Conservation (phyloP, 495 filamentous ascomycete genomes). For the Penicillium atrosanguineum region DNA sequence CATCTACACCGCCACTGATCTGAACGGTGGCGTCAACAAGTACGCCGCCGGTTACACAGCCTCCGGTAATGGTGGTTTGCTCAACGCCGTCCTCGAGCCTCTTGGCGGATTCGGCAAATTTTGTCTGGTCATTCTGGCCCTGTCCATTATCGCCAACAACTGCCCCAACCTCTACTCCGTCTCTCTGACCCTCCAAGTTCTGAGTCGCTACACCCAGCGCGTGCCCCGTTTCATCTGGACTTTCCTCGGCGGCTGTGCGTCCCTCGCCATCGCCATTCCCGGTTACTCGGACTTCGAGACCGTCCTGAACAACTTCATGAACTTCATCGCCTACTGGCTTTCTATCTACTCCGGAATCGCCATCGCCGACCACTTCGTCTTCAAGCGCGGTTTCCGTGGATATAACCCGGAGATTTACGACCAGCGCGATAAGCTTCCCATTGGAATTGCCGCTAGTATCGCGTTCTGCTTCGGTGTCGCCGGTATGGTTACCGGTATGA, state of each 20-base stretch:
- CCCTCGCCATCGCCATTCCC: constrained; percentile 74
- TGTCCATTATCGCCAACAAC: constrained; percentile 81
- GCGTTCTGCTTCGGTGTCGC: constrained; percentile 68
- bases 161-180: constrained; percentile 90
- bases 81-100: constrained; percentile 63
- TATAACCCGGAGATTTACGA: constrained; percentile 64
- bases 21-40: constrained; percentile 47
- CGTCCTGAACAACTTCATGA: constrained; percentile 76
- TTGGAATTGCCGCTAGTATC: constrained; percentile 65
- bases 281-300: constrained; percentile 71
- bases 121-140: constrained; percentile 75
- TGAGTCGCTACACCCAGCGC: constrained; percentile 60
- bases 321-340: constrained; percentile 80
- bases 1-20: constrained; percentile 59
- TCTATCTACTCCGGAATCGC: constrained; percentile 76
- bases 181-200: constrained; percentile 68
- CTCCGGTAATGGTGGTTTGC: constrained; percentile 68
- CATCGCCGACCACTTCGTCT: constrained; percentile 74
- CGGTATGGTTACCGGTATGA: constrained; percentile 77
- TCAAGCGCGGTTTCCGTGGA: constrained; percentile 61
- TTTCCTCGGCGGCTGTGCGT: constrained; percentile 62
- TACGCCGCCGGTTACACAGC: constrained; percentile 60
- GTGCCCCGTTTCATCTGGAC: constrained; percentile 81
- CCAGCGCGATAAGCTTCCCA: constrained; percentile 57
- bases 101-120: constrained; percentile 78